phyloP scores from a whole-genome alignment of 257 asterid genomes.

The Solanum pimpinellifolium region DNA sequence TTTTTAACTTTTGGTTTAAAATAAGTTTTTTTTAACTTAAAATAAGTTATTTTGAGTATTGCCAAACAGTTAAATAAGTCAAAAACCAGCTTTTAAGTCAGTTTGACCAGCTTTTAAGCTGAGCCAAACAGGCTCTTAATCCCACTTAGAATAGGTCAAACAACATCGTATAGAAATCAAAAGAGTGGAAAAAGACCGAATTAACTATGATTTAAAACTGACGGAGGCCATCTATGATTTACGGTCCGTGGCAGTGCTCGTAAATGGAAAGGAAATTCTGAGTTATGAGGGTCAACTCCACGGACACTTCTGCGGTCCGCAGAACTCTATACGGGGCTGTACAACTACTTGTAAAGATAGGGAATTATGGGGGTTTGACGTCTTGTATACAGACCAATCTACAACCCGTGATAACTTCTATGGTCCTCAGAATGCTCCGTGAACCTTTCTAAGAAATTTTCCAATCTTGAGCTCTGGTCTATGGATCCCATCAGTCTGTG shows the following conservation, averaged over 20 bases:
- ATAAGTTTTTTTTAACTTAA: too few species aligned
- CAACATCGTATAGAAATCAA: background rate
- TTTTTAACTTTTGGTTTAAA: too few species aligned
- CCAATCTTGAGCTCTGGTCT: background rate
- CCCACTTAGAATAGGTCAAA: background rate
- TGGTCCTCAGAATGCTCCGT: background rate
- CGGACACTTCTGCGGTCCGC: background rate
- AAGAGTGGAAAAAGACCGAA: background rate
- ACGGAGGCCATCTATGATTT: background rate
- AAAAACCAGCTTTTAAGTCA: too few species aligned
- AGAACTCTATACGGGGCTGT: background rate
- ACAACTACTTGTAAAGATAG: background rate
- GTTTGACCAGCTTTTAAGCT: too few species aligned
- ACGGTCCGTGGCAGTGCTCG: background rate
- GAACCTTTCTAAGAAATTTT: background rate
- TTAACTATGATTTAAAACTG: background rate
- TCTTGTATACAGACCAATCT: background rate
- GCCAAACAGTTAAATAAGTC: too few species aligned
- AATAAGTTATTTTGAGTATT: too few species aligned
- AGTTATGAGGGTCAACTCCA: background rate
- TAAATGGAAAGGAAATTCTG: background rate
- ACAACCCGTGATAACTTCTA: background rate
- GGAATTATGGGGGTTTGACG: background rate
- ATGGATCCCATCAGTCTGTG: background rate
- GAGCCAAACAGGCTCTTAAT: too few species aligned